phyloP scores from a whole-genome alignment of 148 eudicot genomes.

The Heliosperma pusillum region DNA sequence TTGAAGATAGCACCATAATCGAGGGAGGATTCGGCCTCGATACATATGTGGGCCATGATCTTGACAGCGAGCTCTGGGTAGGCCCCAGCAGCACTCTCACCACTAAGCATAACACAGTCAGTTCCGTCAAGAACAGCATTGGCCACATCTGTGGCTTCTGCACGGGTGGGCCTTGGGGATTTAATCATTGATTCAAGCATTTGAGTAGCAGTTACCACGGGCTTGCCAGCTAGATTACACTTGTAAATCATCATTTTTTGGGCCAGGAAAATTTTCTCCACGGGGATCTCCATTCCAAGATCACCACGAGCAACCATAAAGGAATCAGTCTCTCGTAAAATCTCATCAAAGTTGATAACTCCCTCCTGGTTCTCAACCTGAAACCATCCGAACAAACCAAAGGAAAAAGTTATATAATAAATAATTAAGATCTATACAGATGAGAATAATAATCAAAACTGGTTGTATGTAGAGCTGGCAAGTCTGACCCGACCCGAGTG shows the following conservation, averaged over 20 bases:
- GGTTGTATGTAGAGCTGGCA: too few relatives aligned
- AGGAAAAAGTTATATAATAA: neutral
- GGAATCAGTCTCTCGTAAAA: conserved; percentile 71
- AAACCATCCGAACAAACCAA: neutral
- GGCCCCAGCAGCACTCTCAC: conserved; percentile 85
- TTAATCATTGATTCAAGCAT: conserved; percentile 85
- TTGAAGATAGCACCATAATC: conserved; percentile 59
- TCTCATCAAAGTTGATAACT: conserved; percentile 77
- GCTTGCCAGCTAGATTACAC: conserved; percentile 76
- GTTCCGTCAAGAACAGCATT: conserved; percentile 83
- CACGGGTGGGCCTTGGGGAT: conserved; percentile 78
- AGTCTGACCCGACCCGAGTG: too few relatives aligned
- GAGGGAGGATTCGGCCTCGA: conserved; percentile 79
- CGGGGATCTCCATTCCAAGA: conserved; percentile 90
- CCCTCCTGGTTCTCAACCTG: conserved; percentile 93
- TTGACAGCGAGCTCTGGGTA: conserved; percentile 84
- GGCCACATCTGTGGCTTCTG: conserved; percentile 81
- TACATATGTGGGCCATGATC: conserved; percentile 78
- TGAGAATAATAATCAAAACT: neutral
- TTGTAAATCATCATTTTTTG: conserved; percentile 92
- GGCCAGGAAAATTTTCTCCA: conserved; percentile 81
- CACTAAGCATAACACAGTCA: conserved; percentile 83
- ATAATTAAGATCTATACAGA: neutral
- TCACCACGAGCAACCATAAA: conserved; percentile 96
- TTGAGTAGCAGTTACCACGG: conserved; percentile 87